Evolutionary conservation across 495 filamentous ascomycete species (phyloP), one percentile per base, ranked within the genome.

Genomic region (Penicillium verhagenii): DNA sequence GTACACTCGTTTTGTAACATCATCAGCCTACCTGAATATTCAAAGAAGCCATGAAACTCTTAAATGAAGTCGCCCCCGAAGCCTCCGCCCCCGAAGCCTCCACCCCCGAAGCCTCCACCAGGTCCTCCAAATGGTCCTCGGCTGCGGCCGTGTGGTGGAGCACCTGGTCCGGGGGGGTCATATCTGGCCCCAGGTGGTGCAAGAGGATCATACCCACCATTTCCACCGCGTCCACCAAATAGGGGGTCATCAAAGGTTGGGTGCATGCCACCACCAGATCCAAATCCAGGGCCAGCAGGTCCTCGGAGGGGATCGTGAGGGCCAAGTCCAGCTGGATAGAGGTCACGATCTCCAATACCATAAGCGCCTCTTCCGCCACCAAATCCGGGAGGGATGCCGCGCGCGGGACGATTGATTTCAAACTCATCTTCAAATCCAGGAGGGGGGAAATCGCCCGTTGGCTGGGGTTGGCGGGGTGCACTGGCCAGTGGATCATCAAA

Each of bases 401-500:
- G 81, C 1, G 81, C 80, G 1, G 86, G 90, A 1, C 83, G 76
- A 45, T 88, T 82, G 45, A 97, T 79, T 49, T 97, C 90, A 63
- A 89, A 90, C 60, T 96, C 92, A 72, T 97, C 92, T 54, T 97
- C 94, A 61, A 97, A 97, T 18, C 83, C 91, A 3, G 94, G 94
- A 0, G 91, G 90, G 0, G 86, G 80, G 57, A 95, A 90, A 52
- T 92, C 92, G n/a, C 81, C 88, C 1, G 79, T 70, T 18, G 91
- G 92, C 23, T 85, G 69, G 1, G 88, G 88, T 8, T 75, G 79
- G n/a, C 79, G 79, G 0, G 87, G 86, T 4, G 69, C 76, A 2
- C 74, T 75, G 4, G 83, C 82, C 6, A 92, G 75, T 10, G 88
- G 88, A 59, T 88, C 84, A 60, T 82, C 75, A 67, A 87, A 86